A percentile compares a stretch with the other conserved stretches of the same genome.
phyloP scores from a whole-genome alignment of 2,329 filamentous ascomycete genomes.

The Spiromastix sp. region DNA sequence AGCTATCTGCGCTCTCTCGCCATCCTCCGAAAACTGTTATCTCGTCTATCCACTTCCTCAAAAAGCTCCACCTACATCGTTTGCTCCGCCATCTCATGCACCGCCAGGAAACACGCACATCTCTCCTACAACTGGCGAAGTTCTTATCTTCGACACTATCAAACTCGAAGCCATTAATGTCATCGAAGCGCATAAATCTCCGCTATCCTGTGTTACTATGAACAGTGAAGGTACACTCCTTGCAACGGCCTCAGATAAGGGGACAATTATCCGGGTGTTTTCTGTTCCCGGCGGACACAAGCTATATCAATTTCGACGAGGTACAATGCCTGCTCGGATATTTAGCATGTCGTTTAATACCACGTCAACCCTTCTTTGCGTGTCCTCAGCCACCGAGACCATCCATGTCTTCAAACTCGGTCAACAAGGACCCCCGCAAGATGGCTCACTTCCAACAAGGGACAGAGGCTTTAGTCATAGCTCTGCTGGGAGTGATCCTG shows the following conservation, averaged over 20 bases:
- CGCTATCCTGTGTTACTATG: constrained; percentile 78
- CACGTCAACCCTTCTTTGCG: constrained; percentile 82
- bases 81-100: constrained; percentile 63
- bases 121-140: constrained; percentile 77
- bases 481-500: constrained; percentile 23
- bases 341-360: constrained; percentile 99
- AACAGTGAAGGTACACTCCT: constrained; percentile 88
- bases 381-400: constrained; percentile 92
- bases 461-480: constrained; percentile 19
- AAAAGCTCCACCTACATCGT: constrained; percentile 43
- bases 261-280: constrained; percentile 94
- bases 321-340: constrained; percentile 90
- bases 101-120: constrained; percentile 59
- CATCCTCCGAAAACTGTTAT: constrained; percentile 91
- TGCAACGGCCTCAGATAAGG: constrained; percentile 92
- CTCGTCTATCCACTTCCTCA: constrained; percentile 84
- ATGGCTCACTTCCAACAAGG: constrained; percentile 18
- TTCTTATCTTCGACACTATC: constrained; percentile 83
- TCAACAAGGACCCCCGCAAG: constrained; percentile 23
- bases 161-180: constrained; percentile 90
- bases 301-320: constrained; percentile 88
- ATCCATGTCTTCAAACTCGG: constrained; percentile 88
- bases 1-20: constrained; percentile 86
- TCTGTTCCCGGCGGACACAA: constrained; percentile 84
- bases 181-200: constrained; percentile 86